These are phyloP conservation scores for Misopates orontium DNA, from an alignment of 257 asterid genomes.

Conservation along the genomic window DNA sequence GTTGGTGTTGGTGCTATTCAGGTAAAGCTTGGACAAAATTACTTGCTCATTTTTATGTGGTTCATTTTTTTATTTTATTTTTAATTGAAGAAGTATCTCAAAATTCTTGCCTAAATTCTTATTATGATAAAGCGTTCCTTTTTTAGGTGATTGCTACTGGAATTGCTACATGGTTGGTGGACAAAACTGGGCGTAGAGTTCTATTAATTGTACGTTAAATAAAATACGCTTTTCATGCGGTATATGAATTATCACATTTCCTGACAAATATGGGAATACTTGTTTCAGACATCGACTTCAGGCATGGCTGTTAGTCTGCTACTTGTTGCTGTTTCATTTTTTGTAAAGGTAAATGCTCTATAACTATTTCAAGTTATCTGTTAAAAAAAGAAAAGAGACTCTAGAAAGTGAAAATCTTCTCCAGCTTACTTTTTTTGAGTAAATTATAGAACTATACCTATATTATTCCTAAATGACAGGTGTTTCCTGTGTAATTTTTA, in stretches of 20 bases:
- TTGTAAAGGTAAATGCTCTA: slow-evolving; percentile 58
- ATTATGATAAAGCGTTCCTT: slow-evolving; percentile 19
- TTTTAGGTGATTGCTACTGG: slow-evolving; percentile 86
- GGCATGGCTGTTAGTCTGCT: slow-evolving; percentile 89
- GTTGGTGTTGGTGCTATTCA: slow-evolving; percentile 82
- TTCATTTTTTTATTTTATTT: not conserved
- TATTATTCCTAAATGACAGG: too few species aligned
- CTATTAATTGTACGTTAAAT: slow-evolving; percentile 62
- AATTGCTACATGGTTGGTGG: slow-evolving; percentile 81
- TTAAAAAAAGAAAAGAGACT: too few species aligned
- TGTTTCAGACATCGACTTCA: slow-evolving; percentile 67
- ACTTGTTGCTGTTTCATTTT: slow-evolving; percentile 67
- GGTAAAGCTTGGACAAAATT: slow-evolving; percentile 42
- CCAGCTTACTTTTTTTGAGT: too few species aligned
- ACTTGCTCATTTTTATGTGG: slow-evolving; percentile 9
- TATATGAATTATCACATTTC: slow-evolving; percentile 10
- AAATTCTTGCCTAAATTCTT: slow-evolving; percentile 4
- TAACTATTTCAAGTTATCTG: not conserved
- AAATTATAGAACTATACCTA: too few species aligned
- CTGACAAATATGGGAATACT: slow-evolving; percentile 18
- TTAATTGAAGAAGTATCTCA: slow-evolving; percentile 2
- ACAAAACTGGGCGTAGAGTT: slow-evolving; percentile 88
- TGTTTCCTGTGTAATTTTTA: too few species aligned
- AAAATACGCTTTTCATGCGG: not conserved
- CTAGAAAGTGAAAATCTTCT: too few species aligned